Evolutionary conservation across 176 grass and related monocot genomes (phyloP).

Genomic region (Paspalum vaginatum): DNA sequence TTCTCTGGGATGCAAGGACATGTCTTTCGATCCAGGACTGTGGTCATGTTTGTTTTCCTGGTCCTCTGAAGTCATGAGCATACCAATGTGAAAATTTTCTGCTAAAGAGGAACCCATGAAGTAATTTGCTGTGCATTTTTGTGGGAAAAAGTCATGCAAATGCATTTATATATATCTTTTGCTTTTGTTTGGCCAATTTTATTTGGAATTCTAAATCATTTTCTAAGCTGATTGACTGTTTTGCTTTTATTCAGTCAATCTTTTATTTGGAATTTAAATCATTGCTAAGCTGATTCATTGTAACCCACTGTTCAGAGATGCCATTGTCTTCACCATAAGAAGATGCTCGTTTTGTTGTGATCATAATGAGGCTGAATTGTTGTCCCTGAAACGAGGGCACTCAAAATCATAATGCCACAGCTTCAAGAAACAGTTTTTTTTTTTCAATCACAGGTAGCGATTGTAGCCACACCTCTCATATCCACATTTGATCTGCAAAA

Average conservation of each 20-base stretch:
- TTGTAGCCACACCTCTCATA: background rate
- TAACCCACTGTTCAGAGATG: background rate
- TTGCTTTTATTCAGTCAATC: background rate
- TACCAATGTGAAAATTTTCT: constrained; percentile 3
- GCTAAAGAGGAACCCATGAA: constrained; percentile 8
- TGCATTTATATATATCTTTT: background rate
- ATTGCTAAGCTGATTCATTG: background rate
- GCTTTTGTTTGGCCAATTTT: background rate
- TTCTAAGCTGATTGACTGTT: background rate
- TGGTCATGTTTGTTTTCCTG: constrained; percentile 20
- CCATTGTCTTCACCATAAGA: background rate
- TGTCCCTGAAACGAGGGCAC: background rate
- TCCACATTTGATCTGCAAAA: background rate
- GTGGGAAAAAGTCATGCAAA: background rate
- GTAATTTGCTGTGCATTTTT: constrained; percentile 5
- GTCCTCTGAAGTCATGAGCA: background rate
- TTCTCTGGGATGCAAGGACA: background rate
- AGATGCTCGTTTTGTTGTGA: background rate
- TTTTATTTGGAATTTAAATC: background rate
- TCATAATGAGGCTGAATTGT: background rate
- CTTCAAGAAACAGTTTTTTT: background rate
- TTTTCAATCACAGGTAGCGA: background rate
- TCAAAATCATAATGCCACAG: too few relatives aligned
- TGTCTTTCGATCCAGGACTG: constrained; percentile 3
- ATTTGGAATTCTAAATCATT: background rate